Base-by-base conservation (phyloP, 2,329 filamentous ascomycete genomes). In the Fusarium pilosicola region DNA sequence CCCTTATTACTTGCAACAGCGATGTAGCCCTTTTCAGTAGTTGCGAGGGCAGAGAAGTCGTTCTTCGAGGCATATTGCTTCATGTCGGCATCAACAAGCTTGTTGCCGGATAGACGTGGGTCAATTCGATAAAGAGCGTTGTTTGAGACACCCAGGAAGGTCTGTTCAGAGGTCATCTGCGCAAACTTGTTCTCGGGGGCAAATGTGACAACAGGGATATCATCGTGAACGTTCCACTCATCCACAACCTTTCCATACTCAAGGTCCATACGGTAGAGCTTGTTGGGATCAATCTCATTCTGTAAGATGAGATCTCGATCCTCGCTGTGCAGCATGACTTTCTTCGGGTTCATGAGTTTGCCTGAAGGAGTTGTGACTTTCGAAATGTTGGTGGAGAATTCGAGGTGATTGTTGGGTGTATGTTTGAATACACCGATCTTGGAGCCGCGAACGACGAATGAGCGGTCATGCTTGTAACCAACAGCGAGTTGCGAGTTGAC, bases 381-480 rank as follows among this genome's bases (percentile, higher is more conserved):
- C 70, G 94, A 97, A 78, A 99, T 99, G 74, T 95, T 98, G 68
- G 96, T 99, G 18, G 94, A 94, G 82, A 98, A 99, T 81, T 98
- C 94, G 22, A 99, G 88, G 74, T 96, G 92, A 81, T 98, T 97
- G 84, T 97, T 94, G 2, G 91, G 87, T 0, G 95, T 97, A 80
- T 99, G 96, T 83, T 97, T 98, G 89, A 99, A 99, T 45, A 99
- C 96, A 62, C 96, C 96, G 81, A 99, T 99, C 88, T 98, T 98
- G 77, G 95, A 96, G 38, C 96, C 96, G 73, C 96, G 93, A 48
- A 99, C 95, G 64, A 99, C 96, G 77, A 98, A 99, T 0, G 96
- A 98, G 68, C 96, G 91, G 81, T 99, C 96, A 75, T 98, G 93
- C 83, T 97, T 98, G 85, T 97, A 97, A 63, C 96, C 96, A 58